phyloP scores from a whole-genome alignment of 768 basidiomycete species.

The Clathrus columnatus region DNA sequence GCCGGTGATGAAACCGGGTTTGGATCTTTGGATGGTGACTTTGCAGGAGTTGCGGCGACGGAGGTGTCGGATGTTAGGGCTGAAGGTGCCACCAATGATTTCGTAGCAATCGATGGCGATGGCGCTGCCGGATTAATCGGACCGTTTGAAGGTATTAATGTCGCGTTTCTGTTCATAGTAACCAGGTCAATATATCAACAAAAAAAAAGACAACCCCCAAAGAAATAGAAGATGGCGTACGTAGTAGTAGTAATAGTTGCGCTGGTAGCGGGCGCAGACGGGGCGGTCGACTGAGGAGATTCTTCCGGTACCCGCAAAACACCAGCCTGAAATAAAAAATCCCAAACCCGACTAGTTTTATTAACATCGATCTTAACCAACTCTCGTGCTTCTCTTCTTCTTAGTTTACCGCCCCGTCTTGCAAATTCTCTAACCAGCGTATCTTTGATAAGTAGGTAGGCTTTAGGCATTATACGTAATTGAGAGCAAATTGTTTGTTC shows the following conservation, averaged over 20 bases:
- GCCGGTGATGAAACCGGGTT: background rate
- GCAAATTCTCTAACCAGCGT: constrained; percentile 91
- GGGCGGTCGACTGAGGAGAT: background rate
- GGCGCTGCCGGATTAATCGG: background rate
- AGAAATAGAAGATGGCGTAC: too few relatives aligned
- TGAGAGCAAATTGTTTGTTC: constrained; percentile 86
- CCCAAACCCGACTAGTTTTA: constrained; percentile 89
- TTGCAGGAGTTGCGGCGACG: background rate
- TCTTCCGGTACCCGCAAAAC: constrained; percentile 18
- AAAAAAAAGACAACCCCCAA: too few relatives aligned
- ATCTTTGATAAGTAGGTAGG: constrained; percentile 94
- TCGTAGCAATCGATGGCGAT: background rate
- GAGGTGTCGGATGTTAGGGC: background rate
- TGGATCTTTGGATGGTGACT: background rate
- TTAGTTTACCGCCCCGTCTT: constrained; percentile 77
- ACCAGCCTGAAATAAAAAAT: constrained; percentile 82
- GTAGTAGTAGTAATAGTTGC: background rate
- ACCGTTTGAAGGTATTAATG: background rate
- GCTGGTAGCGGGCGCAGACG: too few relatives aligned
- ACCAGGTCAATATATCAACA: background rate
- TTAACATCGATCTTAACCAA: constrained; percentile 90
- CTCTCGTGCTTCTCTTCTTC: constrained; percentile 80
- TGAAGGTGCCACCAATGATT: background rate
- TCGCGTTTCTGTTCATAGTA: background rate
- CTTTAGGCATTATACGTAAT: constrained; percentile 87